Evolutionary conservation across 768 basidiomycete species (phyloP).

Genomic region (Boletus vinaceobasis): DNA sequence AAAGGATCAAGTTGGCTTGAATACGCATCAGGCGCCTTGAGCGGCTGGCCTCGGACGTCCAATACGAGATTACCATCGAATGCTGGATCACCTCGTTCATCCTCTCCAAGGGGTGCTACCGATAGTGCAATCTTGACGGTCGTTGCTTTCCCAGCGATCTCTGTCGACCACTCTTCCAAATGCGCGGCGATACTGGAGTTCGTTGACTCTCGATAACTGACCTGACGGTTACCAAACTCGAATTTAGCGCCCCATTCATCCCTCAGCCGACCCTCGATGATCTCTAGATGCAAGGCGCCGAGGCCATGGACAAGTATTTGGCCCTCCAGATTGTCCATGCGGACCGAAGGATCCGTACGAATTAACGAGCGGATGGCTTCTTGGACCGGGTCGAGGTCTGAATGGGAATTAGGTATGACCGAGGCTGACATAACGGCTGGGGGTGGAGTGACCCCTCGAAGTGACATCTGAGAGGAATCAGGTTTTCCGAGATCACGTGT

Average conservation of each 20-base stretch:
- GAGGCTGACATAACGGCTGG: conserved; percentile 85
- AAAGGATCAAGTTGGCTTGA: conserved; percentile 42
- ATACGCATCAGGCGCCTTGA: conserved; percentile 51
- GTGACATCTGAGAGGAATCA: conserved; percentile 35
- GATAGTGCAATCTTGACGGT: conserved; percentile 52
- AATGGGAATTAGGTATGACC: conserved; percentile 74
- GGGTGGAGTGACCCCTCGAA: conserved; percentile 69
- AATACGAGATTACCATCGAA: conserved; percentile 82
- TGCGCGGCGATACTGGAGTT: conserved; percentile 24
- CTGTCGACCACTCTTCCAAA: conserved; percentile 56
- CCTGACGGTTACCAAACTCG: conserved; percentile 72
- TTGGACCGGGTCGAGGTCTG: conserved; percentile 75
- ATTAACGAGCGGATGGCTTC: conserved; percentile 66
- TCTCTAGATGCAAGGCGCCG: conserved; percentile 85
- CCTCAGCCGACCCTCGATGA: conserved; percentile 73
- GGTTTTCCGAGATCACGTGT: conserved; percentile 35
- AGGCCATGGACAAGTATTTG: conserved; percentile 82
- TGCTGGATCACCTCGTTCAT: conserved; percentile 58
- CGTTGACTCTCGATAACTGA: conserved; percentile 72
- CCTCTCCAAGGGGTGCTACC: conserved; percentile 50
- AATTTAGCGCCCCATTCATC: conserved; percentile 80
- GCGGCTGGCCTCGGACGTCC: conserved; percentile 46
- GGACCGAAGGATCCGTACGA: conserved; percentile 89
- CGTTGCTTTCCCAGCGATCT: conserved; percentile 55
- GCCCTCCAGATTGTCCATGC: conserved; percentile 76